These are phyloP conservation scores for Biscutella laevigata DNA, from an alignment of 441 rosid species.

Conservation along the genomic window DNA sequence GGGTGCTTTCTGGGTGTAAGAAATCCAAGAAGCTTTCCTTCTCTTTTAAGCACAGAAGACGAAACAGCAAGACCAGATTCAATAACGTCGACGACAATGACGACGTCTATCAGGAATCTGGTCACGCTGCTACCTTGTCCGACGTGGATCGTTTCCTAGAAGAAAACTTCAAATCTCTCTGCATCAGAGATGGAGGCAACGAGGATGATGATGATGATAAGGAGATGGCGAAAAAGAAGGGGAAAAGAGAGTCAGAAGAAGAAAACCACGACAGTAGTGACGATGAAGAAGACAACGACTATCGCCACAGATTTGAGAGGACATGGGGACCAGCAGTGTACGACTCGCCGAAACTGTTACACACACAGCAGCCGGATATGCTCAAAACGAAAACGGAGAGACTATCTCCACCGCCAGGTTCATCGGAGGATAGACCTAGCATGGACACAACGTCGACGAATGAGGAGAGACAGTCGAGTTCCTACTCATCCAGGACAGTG, in stretches of 20 bases:
- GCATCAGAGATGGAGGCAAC: constrained; percentile 33
- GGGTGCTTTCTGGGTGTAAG: constrained; percentile 48
- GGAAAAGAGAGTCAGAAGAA: neutral
- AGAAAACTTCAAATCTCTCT: constrained; percentile 76
- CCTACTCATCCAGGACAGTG: too few relatives aligned
- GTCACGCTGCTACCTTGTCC: constrained; percentile 49
- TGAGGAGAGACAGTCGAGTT: constrained; percentile 28
- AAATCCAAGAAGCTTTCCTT: constrained; percentile 59
- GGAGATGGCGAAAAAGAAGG: neutral
- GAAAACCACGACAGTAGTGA: too few relatives aligned
- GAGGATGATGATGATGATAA: neutral
- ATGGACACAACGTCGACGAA: constrained; percentile 17
- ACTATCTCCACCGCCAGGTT: constrained; percentile 28
- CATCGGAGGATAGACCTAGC: constrained; percentile 20
- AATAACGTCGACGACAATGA: neutral
- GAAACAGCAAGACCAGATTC: constrained; percentile 5
- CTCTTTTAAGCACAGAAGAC: constrained; percentile 23
- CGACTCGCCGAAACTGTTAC: constrained; percentile 49
- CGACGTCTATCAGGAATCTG: neutral
- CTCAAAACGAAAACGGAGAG: constrained; percentile 28
- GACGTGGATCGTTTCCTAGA: constrained; percentile 72
- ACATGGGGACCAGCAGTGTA: constrained; percentile 26
- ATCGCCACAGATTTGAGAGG: constrained; percentile 19
- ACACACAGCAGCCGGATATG: constrained; percentile 24
- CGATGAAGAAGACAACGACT: neutral